These are phyloP conservation scores for Crepidotus variabilis DNA, from an alignment of 768 basidiomycete species.

Conservation along the genomic window DNA sequence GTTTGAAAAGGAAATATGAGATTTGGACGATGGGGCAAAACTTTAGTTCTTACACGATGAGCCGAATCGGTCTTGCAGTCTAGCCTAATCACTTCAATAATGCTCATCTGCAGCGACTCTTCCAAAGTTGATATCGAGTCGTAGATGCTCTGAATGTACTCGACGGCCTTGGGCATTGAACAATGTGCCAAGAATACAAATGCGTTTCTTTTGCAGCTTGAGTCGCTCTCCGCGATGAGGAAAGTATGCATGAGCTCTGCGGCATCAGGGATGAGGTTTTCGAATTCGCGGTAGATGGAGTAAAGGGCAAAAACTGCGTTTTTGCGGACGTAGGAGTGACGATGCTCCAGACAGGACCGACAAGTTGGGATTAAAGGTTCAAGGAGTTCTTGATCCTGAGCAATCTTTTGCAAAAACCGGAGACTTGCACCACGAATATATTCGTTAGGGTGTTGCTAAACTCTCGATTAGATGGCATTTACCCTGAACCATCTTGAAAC, in stretches of 20 bases:
- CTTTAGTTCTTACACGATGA: conserved; percentile 58
- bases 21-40: not conserved
- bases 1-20: conserved; percentile 7
- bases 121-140: conserved; percentile 82
- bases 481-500: conserved; percentile 23
- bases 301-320: conserved; percentile 97
- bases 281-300: conserved; percentile 91
- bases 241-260: conserved; percentile 96
- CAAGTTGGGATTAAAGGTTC: conserved; percentile 95
- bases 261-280: conserved; percentile 93
- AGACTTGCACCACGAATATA: conserved; percentile 98
- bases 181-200: conserved; percentile 90
- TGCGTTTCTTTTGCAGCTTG: conserved; percentile 95
- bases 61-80: conserved; percentile 86
- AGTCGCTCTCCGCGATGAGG: conserved; percentile 92
- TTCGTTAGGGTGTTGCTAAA: conserved; percentile 97
- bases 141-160: conserved; percentile 83
- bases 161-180: conserved; percentile 86
- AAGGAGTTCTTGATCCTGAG: conserved; percentile 87
- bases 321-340: conserved; percentile 97
- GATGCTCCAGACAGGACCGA: conserved; percentile 92
- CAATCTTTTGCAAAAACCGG: conserved; percentile 93
- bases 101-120: conserved; percentile 91
- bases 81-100: conserved; percentile 89
- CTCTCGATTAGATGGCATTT: conserved; percentile 3